A percentile compares a stretch with the other conserved stretches of the same genome.
These are phyloP conservation scores for Crithidia thermophila DNA, from an alignment of 208 protist species.

Conservation along the genomic window DNA sequence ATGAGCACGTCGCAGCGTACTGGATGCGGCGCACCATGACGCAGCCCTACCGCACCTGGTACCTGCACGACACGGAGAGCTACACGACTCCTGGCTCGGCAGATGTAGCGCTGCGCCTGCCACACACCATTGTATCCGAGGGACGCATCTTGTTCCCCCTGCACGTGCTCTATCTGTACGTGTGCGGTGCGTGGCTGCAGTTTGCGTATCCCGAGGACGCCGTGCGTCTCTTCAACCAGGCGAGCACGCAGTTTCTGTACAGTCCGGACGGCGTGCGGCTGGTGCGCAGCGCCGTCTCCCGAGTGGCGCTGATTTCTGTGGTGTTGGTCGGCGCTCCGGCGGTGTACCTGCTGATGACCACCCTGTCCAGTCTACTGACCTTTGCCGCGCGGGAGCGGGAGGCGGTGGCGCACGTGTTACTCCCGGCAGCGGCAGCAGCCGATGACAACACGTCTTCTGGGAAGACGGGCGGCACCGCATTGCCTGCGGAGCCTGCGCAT, in stretches of 20 bases:
- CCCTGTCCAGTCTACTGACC: not conserved
- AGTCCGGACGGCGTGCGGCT: not conserved
- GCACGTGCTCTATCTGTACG: slow-evolving; percentile 45
- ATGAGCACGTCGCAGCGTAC: slow-evolving; percentile 27
- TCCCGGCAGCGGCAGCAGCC: slow-evolving; percentile 3
- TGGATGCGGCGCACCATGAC: slow-evolving; percentile 43
- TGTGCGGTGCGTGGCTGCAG: slow-evolving; percentile 20
- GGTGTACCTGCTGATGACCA: not conserved
- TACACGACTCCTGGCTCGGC: slow-evolving; percentile 6
- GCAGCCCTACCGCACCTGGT: slow-evolving; percentile 36
- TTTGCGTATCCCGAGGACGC: slow-evolving; percentile 2
- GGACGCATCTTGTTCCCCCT: slow-evolving; percentile 43
- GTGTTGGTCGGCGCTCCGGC: slow-evolving; percentile 20
- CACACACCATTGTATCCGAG: slow-evolving; percentile 1
- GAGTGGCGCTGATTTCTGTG: not conserved
- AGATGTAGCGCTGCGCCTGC: slow-evolving; percentile 3
- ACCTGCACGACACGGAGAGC: slow-evolving; percentile 16
- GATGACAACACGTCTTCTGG: not conserved
- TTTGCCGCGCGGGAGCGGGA: slow-evolving; percentile 18
- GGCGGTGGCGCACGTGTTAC: not conserved
- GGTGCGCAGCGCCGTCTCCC: not conserved
- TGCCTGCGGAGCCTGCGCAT: not conserved
- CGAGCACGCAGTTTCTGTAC: not conserved
- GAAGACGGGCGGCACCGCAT: not conserved
- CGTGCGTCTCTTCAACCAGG: not conserved